Percentiles rank a stretch among this genome's conserved stretches.
phyloP scores from a whole-genome alignment of 495 filamentous ascomycete genomes.

The Hypomontagnella monticulosa region DNA sequence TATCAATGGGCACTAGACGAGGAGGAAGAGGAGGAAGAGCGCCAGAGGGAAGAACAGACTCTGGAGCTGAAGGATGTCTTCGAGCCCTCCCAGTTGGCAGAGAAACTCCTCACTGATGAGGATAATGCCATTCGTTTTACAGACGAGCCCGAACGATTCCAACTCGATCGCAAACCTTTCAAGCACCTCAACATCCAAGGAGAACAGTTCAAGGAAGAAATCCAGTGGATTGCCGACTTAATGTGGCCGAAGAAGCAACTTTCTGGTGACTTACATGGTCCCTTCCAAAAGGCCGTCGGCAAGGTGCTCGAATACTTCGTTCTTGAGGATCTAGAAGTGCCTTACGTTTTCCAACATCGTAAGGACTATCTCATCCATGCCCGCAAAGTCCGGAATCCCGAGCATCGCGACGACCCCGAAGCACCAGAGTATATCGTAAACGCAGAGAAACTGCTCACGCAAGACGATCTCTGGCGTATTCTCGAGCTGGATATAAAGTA shows the following conservation, averaged over 20 bases:
- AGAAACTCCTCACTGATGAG: slow-evolving; percentile 93
- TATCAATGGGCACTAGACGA: slow-evolving; percentile 92
- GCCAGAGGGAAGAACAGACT: slow-evolving; percentile 69
- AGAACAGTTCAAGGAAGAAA: slow-evolving; percentile 88
- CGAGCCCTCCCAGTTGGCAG: slow-evolving; percentile 90
- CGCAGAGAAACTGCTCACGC: slow-evolving; percentile 88
- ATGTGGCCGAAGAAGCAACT: slow-evolving; percentile 86
- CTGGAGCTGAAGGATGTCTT: slow-evolving; percentile 98
- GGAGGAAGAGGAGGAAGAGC: slow-evolving; percentile 81
- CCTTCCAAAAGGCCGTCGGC: slow-evolving; percentile 85
- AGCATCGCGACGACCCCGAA: slow-evolving; percentile 62
- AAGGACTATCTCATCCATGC: slow-evolving; percentile 98
- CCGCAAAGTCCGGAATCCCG: slow-evolving; percentile 73
- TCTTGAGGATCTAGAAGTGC: slow-evolving; percentile 90
- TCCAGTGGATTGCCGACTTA: slow-evolving; percentile 86
- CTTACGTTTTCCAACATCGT: slow-evolving; percentile 97
- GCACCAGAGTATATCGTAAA: slow-evolving; percentile 75
- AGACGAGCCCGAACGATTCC: slow-evolving; percentile 94
- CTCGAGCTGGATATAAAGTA: slow-evolving; percentile 95
- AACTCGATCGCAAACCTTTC: slow-evolving; percentile 89
- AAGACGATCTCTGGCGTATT: slow-evolving; percentile 93
- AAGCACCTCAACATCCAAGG: slow-evolving; percentile 76
- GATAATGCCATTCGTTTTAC: slow-evolving; percentile 87
- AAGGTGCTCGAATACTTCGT: slow-evolving; percentile 97
- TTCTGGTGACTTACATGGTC: slow-evolving; percentile 72